These are phyloP conservation scores for Gyromitra esculenta DNA, from an alignment of 2,329 filamentous ascomycete genomes.

Conservation along the genomic window DNA sequence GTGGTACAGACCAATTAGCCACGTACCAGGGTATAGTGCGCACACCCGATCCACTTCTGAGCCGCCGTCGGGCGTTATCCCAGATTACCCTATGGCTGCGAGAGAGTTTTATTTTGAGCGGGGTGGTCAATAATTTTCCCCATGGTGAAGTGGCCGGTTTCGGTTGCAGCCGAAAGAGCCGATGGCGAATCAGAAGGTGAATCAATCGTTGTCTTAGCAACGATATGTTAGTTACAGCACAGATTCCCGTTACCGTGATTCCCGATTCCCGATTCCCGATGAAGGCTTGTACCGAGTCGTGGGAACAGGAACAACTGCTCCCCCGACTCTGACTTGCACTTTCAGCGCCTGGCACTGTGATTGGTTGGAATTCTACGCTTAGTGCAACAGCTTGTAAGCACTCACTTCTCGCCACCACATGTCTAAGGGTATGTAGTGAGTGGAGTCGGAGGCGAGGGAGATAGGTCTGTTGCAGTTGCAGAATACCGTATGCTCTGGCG, in stretches of 20 bases:
- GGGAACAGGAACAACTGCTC: slow-evolving; percentile 39
- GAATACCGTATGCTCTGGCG: neutral
- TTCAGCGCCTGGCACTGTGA: slow-evolving; percentile 12
- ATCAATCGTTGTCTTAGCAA: slow-evolving; percentile 42
- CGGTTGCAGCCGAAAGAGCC: slow-evolving; percentile 41
- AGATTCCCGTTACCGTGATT: slow-evolving; percentile 52
- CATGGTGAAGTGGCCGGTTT: slow-evolving; percentile 41
- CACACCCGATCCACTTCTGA: slow-evolving; percentile 15
- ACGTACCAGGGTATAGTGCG: slow-evolving; percentile 14
- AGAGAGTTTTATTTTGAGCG: slow-evolving; percentile 44
- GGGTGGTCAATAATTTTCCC: slow-evolving; percentile 34
- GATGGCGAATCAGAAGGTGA: slow-evolving; percentile 46
- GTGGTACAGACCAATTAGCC: slow-evolving; percentile 29
- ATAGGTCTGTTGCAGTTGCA: neutral
- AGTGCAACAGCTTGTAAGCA: neutral
- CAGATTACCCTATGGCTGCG: slow-evolving; percentile 47
- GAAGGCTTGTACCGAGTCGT: slow-evolving; percentile 41
- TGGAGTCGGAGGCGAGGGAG: neutral
- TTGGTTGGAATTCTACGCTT: slow-evolving; percentile 18
- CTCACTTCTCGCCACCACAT: neutral
- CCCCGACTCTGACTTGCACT: slow-evolving; percentile 32
- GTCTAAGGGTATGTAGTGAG: neutral
- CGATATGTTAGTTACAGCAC: slow-evolving; percentile 27
- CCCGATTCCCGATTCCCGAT: slow-evolving; percentile 38
- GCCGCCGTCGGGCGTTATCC: slow-evolving; percentile 47